Evolutionary conservation across 2,329 filamentous ascomycete species (phyloP).

Genomic region (Ceratocystis ficicola): DNA sequence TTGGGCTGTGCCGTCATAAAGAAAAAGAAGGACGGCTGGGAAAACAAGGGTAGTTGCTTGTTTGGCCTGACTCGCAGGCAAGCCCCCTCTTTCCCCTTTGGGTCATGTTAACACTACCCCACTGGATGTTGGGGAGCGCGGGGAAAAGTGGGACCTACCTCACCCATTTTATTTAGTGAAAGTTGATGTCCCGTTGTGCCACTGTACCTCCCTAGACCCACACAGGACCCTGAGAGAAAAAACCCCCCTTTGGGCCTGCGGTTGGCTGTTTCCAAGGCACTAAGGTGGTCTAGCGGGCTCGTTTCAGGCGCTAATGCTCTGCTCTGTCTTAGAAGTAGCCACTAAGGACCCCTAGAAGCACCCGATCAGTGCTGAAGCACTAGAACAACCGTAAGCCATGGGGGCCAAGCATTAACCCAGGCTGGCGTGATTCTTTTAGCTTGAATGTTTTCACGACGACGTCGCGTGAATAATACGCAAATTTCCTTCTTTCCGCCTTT

Average conservation of each 20-base stretch:
- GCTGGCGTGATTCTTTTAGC: background rate
- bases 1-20: background rate
- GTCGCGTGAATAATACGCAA: background rate
- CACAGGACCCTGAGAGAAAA: background rate
- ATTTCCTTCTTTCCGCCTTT: background rate
- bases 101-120: background rate
- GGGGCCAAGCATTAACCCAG: background rate
- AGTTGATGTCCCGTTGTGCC: too few relatives aligned
- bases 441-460: background rate
- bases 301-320: background rate
- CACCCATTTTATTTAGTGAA: too few relatives aligned
- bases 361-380: background rate
- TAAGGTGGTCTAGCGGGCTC: background rate
- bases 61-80: constrained; percentile 3
- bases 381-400: background rate
- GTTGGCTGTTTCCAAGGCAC: background rate
- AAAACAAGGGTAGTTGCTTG: background rate
- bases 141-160: background rate
- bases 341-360: background rate
- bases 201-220: background rate
- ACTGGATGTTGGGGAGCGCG: constrained; percentile 1
- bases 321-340: background rate
- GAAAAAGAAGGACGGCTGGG: background rate
- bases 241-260: background rate
- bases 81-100: background rate